phyloP scores from a whole-genome alignment of 371 early-diverging fungal species.

The Lichtheimia corymbifera region DNA sequence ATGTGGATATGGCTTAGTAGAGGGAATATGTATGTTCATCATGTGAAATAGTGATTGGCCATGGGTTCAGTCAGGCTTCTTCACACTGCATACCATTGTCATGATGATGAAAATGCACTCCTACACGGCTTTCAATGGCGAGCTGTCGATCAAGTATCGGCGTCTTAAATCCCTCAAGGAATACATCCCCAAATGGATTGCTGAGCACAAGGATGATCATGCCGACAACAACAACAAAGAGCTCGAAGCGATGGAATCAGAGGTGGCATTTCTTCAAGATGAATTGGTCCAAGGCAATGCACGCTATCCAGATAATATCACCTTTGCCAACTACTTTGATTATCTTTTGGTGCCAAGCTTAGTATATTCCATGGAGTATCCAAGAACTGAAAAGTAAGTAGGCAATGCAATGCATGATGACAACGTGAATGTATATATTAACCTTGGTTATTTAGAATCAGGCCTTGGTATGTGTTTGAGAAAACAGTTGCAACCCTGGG shows the following conservation, averaged over 20 bases:
- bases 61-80: slow-evolving; percentile 90
- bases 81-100: slow-evolving; percentile 85
- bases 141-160: slow-evolving; percentile 56
- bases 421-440: neutral
- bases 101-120: slow-evolving; percentile 97
- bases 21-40: slow-evolving; percentile 7
- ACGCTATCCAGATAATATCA: slow-evolving; percentile 82
- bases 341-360: slow-evolving; percentile 88
- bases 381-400: slow-evolving; percentile 77
- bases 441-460: slow-evolving; percentile 56
- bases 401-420: neutral
- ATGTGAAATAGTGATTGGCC: slow-evolving; percentile 69
- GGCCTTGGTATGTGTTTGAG: slow-evolving; percentile 85
- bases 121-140: slow-evolving; percentile 77
- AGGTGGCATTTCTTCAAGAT: slow-evolving; percentile 59
- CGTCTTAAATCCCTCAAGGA: slow-evolving; percentile 39
- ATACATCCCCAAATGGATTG: slow-evolving; percentile 31
- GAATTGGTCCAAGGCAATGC: slow-evolving; percentile 62
- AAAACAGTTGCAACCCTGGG: slow-evolving; percentile 83
- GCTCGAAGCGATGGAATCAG: slow-evolving; percentile 30
- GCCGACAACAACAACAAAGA: slow-evolving; percentile 4
- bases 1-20: slow-evolving; percentile 3
- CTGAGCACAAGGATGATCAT: slow-evolving; percentile 13
- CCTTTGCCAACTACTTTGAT: slow-evolving; percentile 82
- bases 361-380: slow-evolving; percentile 93